Conservation (phyloP, 352 stramenopile species). For the Chrysophaeum taylorii region DNA sequence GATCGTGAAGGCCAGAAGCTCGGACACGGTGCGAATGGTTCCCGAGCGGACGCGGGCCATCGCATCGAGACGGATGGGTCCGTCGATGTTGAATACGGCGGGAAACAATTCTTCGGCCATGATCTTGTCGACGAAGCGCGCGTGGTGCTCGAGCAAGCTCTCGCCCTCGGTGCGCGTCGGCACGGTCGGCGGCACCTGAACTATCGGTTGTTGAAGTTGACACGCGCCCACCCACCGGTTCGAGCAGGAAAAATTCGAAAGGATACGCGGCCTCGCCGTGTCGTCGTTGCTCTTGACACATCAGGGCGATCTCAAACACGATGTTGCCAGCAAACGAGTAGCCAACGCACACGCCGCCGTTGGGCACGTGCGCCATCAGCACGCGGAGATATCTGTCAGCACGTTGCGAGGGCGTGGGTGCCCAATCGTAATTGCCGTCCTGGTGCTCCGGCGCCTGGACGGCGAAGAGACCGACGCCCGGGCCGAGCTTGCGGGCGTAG, state of each 20-base stretch:
- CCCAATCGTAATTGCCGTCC: background rate
- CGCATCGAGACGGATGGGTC: background rate
- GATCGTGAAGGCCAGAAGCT: background rate
- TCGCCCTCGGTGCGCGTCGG: background rate
- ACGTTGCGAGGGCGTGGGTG: no score
- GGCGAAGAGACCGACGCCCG: no score
- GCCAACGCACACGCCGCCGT: background rate
- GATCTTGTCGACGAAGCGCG: background rate
- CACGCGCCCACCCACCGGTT: no score
- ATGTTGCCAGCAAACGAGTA: background rate
- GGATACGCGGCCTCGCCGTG: background rate
- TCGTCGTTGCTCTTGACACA: background rate
- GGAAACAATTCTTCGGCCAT: background rate
- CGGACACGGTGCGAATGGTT: background rate
- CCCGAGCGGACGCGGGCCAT: background rate
- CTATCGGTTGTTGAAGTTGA: no score
- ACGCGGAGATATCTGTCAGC: background rate
- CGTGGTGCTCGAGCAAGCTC: background rate
- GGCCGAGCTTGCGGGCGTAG: no score
- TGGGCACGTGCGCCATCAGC: no score
- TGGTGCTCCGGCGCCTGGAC: no score
- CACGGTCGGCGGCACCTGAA: background rate
- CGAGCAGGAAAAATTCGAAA: background rate
- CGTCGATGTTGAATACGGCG: background rate
- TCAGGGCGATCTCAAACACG: background rate